Evolutionary conservation across 1,139 yeast species (phyloP), one percentile per base, ranked within the genome.

Genomic region (Casaregolazyma lundiana): DNA sequence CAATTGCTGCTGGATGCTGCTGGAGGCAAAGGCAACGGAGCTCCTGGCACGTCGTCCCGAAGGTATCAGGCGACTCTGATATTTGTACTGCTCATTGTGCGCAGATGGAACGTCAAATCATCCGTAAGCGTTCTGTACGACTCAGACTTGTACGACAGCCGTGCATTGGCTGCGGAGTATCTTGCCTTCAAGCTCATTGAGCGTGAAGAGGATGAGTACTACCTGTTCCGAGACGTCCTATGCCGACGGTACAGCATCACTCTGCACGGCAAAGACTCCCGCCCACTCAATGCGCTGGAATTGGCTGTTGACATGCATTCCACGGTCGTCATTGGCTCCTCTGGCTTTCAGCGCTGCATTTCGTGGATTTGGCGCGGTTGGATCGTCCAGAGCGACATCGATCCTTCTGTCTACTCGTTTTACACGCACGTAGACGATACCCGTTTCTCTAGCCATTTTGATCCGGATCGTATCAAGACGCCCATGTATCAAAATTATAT

Each of bases 351-450:
- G 64, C 70, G 95, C 49, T 86, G 96, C 68, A 77, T 86, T 60
- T 81, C 82, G 56, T 88, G 96, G 95, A 66, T 88, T 46, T 88
- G 96, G 96, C 71, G 90, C 50, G 96, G 96, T 17, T 87, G 96
- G 95, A 84, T 88, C 51, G 74, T 84, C 39, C 96, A 87, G 65
- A 77, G 84, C 35, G 76, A 79, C n/a, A 65, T 63, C 15, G 86
- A 85, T 59, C 88, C 94, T 7, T 76, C 78, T 30, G 62, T 58
- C 29, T 88, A 84, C 57, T 81, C 80, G 30, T 60, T 81, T 51
- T 86, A 83, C 63, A 74, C 73, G 48, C 80, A 80, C 1, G 77
- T 80, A 16, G 73, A 80, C 1, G 78, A 82, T 21, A 71, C 79
- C 4, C 69, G 75, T 16, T 68, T 85, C 51, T 56, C 68, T 49